Evolutionary conservation across 2,329 filamentous ascomycete species (phyloP), one percentile per base, ranked within the genome.

Genomic region (Ceratocystis eucalypticola): DNA sequence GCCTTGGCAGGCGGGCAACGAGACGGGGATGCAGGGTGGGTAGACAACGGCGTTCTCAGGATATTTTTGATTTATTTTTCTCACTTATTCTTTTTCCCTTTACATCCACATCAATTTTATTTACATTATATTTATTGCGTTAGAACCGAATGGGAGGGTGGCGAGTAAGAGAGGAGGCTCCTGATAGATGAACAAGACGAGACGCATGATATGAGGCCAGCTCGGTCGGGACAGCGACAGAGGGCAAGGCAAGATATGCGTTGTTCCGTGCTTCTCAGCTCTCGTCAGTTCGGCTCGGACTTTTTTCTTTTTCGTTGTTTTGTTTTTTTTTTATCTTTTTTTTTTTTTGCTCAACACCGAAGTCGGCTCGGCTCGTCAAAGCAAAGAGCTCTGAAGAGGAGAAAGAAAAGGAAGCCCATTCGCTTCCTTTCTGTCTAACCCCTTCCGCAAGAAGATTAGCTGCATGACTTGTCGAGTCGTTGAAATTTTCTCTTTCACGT

Each of bases 81-180:
- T 65, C 45, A 10, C 55, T 64, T 33, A 7, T 55, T 57, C 65
- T 22, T 64, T 67, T 67, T 17, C 28, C n/a, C 61, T 64, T 44
- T 48, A 20, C 28, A 61, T 48, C 37, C 37, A 41, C 37, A 41
- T 61, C 30, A 22, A 44, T 62, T 62, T 41, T 22, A n/a, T 41
- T 66, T 10, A 37, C 50, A 46, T 30, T 50, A 20, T 55, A 20
- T 53, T 46, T 22, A 22, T 20, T 50, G 22, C 50, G 10, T 20
- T 15, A 55, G 6, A 55, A 10, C 5, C 5, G 45, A 48, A 10
- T 48, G 20, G 45, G 45, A n/a, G 45, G 37, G 10, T 41, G 37
- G 37, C 2, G 8, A 41, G 37, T 41, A 41, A 41, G 37, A 41
- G 30, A 33, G 6, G 30, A 33, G 6, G 30, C 30, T 33, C 30